Evolutionary conservation across 225 moss, liverwort and hornwort species (phyloP).

Genomic region (Thuidium tamariscinum): DNA sequence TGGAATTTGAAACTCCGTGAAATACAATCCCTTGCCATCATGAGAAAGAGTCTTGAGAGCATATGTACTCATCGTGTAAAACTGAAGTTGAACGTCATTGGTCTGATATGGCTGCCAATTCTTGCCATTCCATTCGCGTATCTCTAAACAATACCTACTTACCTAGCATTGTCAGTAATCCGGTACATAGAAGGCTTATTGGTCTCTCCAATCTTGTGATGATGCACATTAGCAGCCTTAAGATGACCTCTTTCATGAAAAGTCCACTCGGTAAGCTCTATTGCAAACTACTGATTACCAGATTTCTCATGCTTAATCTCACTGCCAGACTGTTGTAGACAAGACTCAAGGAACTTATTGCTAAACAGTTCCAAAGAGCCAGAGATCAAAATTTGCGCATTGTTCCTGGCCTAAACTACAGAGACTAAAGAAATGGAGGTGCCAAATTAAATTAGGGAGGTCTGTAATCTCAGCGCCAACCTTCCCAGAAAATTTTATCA

Average conservation of each 20-base stretch:
- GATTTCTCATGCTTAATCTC: slow-evolving; percentile 55
- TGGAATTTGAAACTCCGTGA: slow-evolving; percentile 80
- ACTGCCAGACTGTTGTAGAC: slow-evolving; percentile 55
- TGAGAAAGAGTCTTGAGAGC: slow-evolving; percentile 74
- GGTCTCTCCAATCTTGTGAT: slow-evolving; percentile 82
- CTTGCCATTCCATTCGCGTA: slow-evolving; percentile 89
- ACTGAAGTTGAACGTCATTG: slow-evolving; percentile 95
- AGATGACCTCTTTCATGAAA: slow-evolving; percentile 95
- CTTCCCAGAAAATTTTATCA: slow-evolving; percentile 74
- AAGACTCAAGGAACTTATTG: slow-evolving; percentile 80
- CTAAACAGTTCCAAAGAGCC: slow-evolving; percentile 94
- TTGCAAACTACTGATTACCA: slow-evolving; percentile 79
- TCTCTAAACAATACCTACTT: slow-evolving; percentile 68
- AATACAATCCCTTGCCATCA: slow-evolving; percentile 70
- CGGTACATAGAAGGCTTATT: slow-evolving; percentile 81
- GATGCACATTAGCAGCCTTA: slow-evolving; percentile 67
- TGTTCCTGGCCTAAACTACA: slow-evolving; percentile 82
- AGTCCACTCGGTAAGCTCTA: slow-evolving; percentile 90
- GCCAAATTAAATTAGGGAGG: slow-evolving; percentile 66
- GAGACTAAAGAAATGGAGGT: slow-evolving; percentile 72
- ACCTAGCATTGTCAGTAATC: slow-evolving; percentile 76
- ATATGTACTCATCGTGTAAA: slow-evolving; percentile 99
- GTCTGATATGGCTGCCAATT: slow-evolving; percentile 89
- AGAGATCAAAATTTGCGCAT: slow-evolving; percentile 79
- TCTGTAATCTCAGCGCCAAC: slow-evolving; percentile 47